Conservation (phyloP, 2,329 filamentous ascomycete genomes). For the Fusarium falciforme region DNA sequence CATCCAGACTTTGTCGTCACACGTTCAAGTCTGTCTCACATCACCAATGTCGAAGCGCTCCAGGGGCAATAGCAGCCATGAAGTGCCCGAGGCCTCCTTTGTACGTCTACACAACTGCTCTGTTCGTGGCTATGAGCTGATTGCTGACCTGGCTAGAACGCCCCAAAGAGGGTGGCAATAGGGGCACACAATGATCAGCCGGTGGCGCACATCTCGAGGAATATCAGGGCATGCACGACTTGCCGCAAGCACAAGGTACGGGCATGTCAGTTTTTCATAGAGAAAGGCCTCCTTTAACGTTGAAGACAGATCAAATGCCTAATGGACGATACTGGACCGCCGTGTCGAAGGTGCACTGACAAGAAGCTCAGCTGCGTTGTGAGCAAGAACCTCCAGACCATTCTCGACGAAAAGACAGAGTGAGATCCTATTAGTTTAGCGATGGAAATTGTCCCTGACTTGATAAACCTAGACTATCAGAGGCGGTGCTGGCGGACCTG, state of each 20-base stretch:
- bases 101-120: background rate
- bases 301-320: constrained; percentile 50
- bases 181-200: constrained; percentile 1
- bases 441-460: background rate
- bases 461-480: background rate
- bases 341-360: constrained; percentile 51
- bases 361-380: constrained; percentile 49
- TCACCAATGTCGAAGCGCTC: constrained; percentile 3
- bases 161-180: background rate
- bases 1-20: background rate
- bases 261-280: background rate
- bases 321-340: constrained; percentile 51
- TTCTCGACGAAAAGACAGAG: constrained; percentile 52
- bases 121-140: background rate
- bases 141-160: background rate
- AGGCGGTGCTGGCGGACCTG: constrained; percentile 22
- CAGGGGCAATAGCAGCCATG: background rate
- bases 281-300: background rate
- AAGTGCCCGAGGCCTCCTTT: background rate
- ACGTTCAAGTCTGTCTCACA: background rate
- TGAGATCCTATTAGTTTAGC: constrained; percentile 20
- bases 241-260: constrained; percentile 51
- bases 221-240: constrained; percentile 50
- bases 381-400: constrained; percentile 53
- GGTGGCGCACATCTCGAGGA: constrained; percentile 46